A percentile compares a stretch with the other conserved stretches of the same genome.
Conservation (phyloP, 768 basidiomycete species). For the Tricholomella constricta region DNA sequence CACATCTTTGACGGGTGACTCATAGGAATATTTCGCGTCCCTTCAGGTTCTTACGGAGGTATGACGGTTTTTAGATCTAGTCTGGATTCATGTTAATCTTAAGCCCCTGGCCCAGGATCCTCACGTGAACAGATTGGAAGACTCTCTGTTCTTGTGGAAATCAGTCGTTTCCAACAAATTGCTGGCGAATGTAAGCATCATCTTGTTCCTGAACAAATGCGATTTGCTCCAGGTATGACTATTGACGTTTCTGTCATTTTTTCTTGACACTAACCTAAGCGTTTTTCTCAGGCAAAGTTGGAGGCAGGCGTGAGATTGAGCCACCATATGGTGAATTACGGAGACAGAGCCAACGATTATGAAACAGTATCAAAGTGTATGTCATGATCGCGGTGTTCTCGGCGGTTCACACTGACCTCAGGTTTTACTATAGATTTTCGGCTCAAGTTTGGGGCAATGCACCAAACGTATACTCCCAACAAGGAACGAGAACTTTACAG, state of each 20-base stretch:
- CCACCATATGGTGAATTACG: slow-evolving; percentile 70
- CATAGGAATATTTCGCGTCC: slow-evolving; percentile 10
- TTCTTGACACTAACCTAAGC: background rate
- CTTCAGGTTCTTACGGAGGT: slow-evolving; percentile 69
- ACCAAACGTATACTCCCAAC: slow-evolving; percentile 68
- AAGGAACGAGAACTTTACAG: slow-evolving; percentile 74
- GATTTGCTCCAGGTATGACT: slow-evolving; percentile 71
- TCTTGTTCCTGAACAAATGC: slow-evolving; percentile 82
- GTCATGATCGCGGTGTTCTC: slow-evolving; percentile 20
- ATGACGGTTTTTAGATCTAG: slow-evolving; percentile 17
- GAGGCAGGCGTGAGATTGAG: slow-evolving; percentile 73
- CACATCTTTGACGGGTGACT: slow-evolving; percentile 4
- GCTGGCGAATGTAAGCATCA: slow-evolving; percentile 71
- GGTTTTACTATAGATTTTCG: slow-evolving; percentile 58
- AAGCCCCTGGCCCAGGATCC: slow-evolving; percentile 52
- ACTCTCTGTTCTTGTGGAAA: slow-evolving; percentile 78
- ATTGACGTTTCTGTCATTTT: background rate
- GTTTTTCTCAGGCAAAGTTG: slow-evolving; percentile 59
- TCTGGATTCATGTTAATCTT: slow-evolving; percentile 12
- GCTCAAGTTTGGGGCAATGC: slow-evolving; percentile 69
- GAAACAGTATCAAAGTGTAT: slow-evolving; percentile 74
- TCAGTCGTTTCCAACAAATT: slow-evolving; percentile 72
- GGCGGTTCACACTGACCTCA: slow-evolving; percentile 1
- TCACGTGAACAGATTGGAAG: slow-evolving; percentile 75
- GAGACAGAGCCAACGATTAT: slow-evolving; percentile 78